Evolutionary conservation across 305 asterid species (phyloP).

Genomic region (Rubia peregrina): DNA sequence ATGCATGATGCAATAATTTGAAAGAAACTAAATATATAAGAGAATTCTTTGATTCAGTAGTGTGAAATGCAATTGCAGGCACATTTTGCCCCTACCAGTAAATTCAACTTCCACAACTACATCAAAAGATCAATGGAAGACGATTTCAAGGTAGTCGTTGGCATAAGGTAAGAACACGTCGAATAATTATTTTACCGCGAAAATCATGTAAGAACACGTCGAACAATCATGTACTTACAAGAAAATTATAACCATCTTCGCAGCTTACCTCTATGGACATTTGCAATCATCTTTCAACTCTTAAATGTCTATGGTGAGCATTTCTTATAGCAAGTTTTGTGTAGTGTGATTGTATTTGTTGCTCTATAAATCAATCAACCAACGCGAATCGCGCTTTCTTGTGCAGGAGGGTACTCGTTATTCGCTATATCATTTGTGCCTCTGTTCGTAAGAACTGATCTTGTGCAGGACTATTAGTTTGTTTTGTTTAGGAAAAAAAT

Average conservation of each 20-base stretch:
- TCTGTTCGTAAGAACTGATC: constrained; percentile 33
- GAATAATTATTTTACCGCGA: neutral
- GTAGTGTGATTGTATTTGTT: neutral
- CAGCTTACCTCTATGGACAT: constrained; percentile 25
- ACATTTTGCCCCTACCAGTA: constrained; percentile 22
- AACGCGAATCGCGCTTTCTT: neutral
- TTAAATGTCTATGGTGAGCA: constrained; percentile 23
- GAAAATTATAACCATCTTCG: neutral
- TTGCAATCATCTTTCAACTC: constrained; percentile 23
- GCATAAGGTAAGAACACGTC: constrained; percentile 40
- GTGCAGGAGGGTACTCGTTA: constrained; percentile 54
- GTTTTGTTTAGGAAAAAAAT: neutral
- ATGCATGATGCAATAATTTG: constrained; percentile 14
- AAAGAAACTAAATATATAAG: neutral
- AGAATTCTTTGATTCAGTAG: neutral
- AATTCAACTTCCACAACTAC: constrained; percentile 52
- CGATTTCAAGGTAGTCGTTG: constrained; percentile 70
- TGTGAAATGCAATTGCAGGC: constrained; percentile 13
- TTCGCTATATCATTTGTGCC: constrained; percentile 46
- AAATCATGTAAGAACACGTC: neutral
- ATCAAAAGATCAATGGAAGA: constrained; percentile 64
- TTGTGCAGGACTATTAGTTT: neutral
- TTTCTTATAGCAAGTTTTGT: neutral
- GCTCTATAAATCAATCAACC: neutral
- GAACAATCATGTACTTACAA: neutral